These are phyloP conservation scores for Torulaspora franciscae DNA, from an alignment of 805 yeast genomes.

Conservation along the genomic window DNA sequence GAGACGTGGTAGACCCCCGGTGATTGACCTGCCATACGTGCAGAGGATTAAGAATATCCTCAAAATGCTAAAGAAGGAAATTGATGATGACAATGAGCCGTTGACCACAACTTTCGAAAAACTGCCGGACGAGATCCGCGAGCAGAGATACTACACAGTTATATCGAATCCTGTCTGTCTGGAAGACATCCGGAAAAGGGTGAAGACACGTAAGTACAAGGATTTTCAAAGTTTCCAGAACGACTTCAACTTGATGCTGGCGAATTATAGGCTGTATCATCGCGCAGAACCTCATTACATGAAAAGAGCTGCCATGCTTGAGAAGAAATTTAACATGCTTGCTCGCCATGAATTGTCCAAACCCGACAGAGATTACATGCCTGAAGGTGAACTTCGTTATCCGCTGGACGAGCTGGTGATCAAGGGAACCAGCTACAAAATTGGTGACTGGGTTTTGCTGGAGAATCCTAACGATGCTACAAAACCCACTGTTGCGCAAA, in stretches of 20 bases:
- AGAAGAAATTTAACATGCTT: constrained; percentile 52
- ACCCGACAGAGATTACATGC: constrained; percentile 73
- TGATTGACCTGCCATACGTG: constrained; percentile 52
- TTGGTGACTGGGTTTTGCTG: constrained; percentile 94
- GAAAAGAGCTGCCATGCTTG: constrained; percentile 59
- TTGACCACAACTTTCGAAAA: constrained; percentile 70
- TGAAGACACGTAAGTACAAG: constrained; percentile 77
- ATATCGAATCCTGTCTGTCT: constrained; percentile 60
- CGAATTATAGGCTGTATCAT: constrained; percentile 64
- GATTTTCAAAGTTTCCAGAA: constrained; percentile 69
- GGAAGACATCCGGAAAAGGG: constrained; percentile 71
- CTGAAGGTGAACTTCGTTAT: constrained; percentile 57
- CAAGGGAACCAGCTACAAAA: constrained; percentile 66
- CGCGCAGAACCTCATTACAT: constrained; percentile 53
- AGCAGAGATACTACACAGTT: constrained; percentile 44
- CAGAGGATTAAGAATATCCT: constrained; percentile 84
- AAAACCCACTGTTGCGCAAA: constrained; percentile 90
- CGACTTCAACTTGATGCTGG: constrained; percentile 71
- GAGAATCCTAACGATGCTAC: constrained; percentile 81
- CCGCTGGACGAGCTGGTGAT: constrained; percentile 77
- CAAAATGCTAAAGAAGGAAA: constrained; percentile 72
- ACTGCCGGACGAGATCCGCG: constrained; percentile 61
- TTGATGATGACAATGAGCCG: constrained; percentile 46
- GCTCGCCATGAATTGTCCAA: constrained; percentile 67
- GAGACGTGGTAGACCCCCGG: constrained; percentile 37